Conservation (phyloP, 2,329 filamentous ascomycete species). For the Thelonectria blattea region DNA sequence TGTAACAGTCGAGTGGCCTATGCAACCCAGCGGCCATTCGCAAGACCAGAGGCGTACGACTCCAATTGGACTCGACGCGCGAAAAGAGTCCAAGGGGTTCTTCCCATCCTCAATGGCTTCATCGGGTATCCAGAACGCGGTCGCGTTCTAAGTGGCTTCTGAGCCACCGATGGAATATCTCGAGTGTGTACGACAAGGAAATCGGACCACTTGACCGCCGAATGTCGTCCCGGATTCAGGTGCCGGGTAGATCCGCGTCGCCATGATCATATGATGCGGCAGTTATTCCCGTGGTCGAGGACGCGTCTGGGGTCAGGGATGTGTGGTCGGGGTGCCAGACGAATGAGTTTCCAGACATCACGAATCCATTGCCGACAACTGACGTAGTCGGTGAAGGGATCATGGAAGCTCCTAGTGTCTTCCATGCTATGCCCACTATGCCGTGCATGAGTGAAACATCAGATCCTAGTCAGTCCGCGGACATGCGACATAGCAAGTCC, state of each 20-base stretch:
- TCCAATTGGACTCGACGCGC: neutral
- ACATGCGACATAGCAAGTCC: neutral
- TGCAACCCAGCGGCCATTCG: neutral
- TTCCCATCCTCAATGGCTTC: neutral
- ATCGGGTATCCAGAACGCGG: neutral
- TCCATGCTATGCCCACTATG: neutral
- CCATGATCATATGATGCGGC: neutral
- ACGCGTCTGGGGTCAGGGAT: neutral
- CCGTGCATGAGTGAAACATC: neutral
- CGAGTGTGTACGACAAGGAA: neutral
- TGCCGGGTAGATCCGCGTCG: neutral
- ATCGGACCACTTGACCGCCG: neutral
- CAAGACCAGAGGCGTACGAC: neutral
- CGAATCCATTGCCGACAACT: neutral
- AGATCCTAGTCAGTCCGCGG: neutral
- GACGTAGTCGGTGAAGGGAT: neutral
- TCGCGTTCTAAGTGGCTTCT: neutral
- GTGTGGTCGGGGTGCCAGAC: neutral
- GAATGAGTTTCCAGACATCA: neutral
- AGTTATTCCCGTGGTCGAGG: neutral
- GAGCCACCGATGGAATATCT: neutral
- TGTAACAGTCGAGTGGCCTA: neutral
- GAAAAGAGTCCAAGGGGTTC: neutral
- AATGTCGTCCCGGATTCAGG: neutral
- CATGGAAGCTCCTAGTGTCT: neutral